phyloP scores from a whole-genome alignment of 2,329 filamentous ascomycete genomes.

The Diaporthe destruens region DNA sequence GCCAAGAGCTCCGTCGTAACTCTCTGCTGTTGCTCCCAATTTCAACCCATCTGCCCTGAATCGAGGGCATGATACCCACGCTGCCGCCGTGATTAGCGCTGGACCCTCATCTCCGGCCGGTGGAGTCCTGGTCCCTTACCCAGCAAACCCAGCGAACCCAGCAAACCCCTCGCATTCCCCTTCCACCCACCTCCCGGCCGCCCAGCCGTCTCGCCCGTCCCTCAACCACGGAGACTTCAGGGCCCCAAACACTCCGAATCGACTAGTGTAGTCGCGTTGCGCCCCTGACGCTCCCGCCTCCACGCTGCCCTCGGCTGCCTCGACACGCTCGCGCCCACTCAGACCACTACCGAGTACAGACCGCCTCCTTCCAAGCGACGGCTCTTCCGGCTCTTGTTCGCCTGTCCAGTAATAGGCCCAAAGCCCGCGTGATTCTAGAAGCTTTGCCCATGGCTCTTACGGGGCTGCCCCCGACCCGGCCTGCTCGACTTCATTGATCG shows the following conservation, averaged over 20 bases:
- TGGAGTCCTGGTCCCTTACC: slow-evolving; percentile 35
- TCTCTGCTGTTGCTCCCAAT: slow-evolving; percentile 30
- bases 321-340: not conserved
- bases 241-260: slow-evolving; percentile 8
- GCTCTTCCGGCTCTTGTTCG: slow-evolving; percentile 11
- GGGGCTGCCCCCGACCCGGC: slow-evolving; percentile 20
- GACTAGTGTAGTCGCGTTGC: slow-evolving; percentile 17
- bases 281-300: slow-evolving; percentile 32
- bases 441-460: not conserved
- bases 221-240: slow-evolving; percentile 1
- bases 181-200: not conserved
- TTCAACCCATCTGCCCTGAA: slow-evolving; percentile 17
- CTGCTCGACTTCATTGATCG: slow-evolving; percentile 26
- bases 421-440: slow-evolving; percentile 35
- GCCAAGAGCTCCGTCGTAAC: slow-evolving; percentile 25
- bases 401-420: slow-evolving; percentile 2
- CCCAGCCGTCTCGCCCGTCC: slow-evolving; percentile 24
- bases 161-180: slow-evolving; percentile 3
- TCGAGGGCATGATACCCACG: slow-evolving; percentile 23
- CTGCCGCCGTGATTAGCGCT: slow-evolving; percentile 35
- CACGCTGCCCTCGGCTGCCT: slow-evolving; percentile 24
- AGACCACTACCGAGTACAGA: not conserved
- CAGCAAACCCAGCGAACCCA: not conserved
- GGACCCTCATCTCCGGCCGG: slow-evolving; percentile 40
- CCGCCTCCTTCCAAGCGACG: slow-evolving; percentile 25